Conservation (phyloP, 805 yeast genomes). For the Ogataea nakhonphanomensis region DNA sequence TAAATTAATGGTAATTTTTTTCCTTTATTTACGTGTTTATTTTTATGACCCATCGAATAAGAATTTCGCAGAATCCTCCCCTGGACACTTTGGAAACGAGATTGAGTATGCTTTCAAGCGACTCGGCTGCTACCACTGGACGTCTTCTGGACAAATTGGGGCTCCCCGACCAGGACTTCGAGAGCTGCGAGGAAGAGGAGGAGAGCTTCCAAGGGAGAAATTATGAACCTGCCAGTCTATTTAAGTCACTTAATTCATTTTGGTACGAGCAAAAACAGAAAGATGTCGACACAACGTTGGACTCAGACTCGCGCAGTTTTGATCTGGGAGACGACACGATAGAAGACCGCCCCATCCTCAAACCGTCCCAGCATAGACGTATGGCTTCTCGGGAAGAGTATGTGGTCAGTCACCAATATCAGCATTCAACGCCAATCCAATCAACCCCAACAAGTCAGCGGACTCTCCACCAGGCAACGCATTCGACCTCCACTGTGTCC, state of each 20-base stretch:
- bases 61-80: constrained; percentile 4
- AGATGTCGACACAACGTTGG: constrained; percentile 6
- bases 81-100: constrained; percentile 7
- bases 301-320: constrained; percentile 12
- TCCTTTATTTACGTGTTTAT: constrained; percentile 4
- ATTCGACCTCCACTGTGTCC: not conserved
- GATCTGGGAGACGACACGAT: constrained; percentile 12
- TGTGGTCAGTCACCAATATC: constrained; percentile 2
- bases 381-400: constrained; percentile 8
- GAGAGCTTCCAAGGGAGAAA: not conserved
- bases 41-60: constrained; percentile 9
- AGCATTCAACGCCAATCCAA: not conserved
- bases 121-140: constrained; percentile 30
- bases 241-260: constrained; percentile 30
- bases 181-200: constrained; percentile 13
- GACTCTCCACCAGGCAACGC: not conserved
- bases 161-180: constrained; percentile 32
- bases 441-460: constrained; percentile 1
- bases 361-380: constrained; percentile 5
- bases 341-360: constrained; percentile 1
- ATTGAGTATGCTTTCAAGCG: constrained; percentile 24
- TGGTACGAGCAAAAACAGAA: constrained; percentile 16
- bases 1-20: not conserved
- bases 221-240: constrained; percentile 29
- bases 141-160: constrained; percentile 33